These are phyloP conservation scores for Bacidia gigantensis DNA, from an alignment of 495 filamentous ascomycete species.

Conservation along the genomic window DNA sequence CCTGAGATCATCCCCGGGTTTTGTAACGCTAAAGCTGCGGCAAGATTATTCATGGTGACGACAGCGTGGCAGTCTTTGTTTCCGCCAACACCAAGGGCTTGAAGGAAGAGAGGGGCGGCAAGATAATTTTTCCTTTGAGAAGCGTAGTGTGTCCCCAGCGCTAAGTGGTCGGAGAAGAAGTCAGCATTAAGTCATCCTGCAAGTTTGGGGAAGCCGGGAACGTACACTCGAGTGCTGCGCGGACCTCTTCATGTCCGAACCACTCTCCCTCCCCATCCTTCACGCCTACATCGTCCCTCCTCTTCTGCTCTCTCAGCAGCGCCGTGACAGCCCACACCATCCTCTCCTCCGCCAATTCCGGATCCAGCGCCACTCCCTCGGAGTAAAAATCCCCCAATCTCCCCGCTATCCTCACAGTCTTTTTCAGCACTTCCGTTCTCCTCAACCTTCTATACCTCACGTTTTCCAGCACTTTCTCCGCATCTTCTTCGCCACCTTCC, in stretches of 20 bases:
- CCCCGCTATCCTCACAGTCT: constrained; percentile 56
- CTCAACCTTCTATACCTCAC: constrained; percentile 23
- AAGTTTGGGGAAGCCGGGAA: background rate
- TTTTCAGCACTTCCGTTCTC: constrained; percentile 55
- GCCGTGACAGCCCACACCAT: constrained; percentile 77
- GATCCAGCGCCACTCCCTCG: constrained; percentile 41
- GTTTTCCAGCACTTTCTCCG: too few relatives aligned
- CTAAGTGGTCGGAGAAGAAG: constrained; percentile 19
- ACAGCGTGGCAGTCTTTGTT: constrained; percentile 54
- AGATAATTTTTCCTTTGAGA: constrained; percentile 56
- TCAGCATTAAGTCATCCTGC: background rate
- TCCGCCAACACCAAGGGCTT: constrained; percentile 51
- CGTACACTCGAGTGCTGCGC: constrained; percentile 48
- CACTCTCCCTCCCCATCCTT: constrained; percentile 55
- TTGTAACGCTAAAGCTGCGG: constrained; percentile 9
- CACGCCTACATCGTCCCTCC: constrained; percentile 48
- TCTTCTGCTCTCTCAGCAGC: constrained; percentile 53
- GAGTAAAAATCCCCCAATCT: constrained; percentile 74
- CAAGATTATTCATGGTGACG: constrained; percentile 43
- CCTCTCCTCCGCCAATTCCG: constrained; percentile 54
- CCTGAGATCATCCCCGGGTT: constrained; percentile 1
- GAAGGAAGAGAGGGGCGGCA: constrained; percentile 77
- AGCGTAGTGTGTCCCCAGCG: constrained; percentile 60
- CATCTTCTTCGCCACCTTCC: constrained; percentile 19
- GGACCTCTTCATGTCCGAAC: constrained; percentile 63